Base-by-base conservation (phyloP, 2,329 filamentous ascomycete genomes). In the Talaromyces sp. region DNA sequence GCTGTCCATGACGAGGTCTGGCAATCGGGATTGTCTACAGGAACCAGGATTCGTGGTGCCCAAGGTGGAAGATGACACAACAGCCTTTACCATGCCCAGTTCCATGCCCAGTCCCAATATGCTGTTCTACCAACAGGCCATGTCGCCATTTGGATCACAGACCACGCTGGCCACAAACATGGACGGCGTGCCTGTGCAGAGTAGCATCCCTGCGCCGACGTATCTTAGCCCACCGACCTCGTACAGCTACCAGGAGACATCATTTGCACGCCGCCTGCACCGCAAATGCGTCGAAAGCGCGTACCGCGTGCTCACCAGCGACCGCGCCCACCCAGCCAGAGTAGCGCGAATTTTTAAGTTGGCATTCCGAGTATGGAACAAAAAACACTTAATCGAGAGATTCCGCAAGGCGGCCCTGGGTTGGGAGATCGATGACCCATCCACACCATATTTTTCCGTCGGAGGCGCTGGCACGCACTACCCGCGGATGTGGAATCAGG, bases 181-280 rank as follows among this genome's bases (percentile, higher is more conserved):
- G 32, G 47, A 15, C 17, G 36, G 36, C 17, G 36, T 39, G 36
- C 17, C 36, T 39, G 36, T 39, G 36, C 36, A 17, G 15, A 47
- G 19, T 25, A 47, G 19, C 42, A 47, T 57, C 25, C 57, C 39
- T 27, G 7, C 33, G 7, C 47, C 58, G 5, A 17, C 28, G 4
- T 60, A 63, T 30, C 47, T 60, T 2, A 25, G 25, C 22, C 58
- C 58, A 36, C 58, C 58, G 1, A 47, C 57, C n/a, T 57, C 61
- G 13, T 60, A 56, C 58, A 61, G 53, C 47, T 63, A 60, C 44
- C 42, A 63, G 11, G 61, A 63, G 30, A 53, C 58, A 15, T 52
- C 61, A 1, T 60, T 63, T 17, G 58, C 61, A 8, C 61, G 58
- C 11, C 28, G 61, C n/a, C 61, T 63, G 5, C 55, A 56, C 36